Conservation (phyloP, 805 yeast genomes). For the Nakazawaea populi region DNA sequence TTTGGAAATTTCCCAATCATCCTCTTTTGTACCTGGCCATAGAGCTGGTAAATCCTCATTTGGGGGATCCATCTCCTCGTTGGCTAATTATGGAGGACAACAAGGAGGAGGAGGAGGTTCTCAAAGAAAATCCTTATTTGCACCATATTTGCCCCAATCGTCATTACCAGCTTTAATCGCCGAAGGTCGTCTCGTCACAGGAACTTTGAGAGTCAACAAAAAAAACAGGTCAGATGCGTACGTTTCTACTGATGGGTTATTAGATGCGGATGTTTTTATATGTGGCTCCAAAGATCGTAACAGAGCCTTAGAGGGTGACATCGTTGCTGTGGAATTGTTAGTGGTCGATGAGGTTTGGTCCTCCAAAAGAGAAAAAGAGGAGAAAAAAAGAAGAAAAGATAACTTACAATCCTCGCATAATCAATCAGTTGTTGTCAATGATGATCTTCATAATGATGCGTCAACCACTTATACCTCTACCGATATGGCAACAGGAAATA, state of each 20-base stretch:
- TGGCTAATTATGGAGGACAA: constrained; percentile 29
- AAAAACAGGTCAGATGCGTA: constrained; percentile 97
- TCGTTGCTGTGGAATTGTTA: constrained; percentile 91
- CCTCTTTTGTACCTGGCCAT: constrained; percentile 71
- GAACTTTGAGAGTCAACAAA: constrained; percentile 88
- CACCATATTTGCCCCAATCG: constrained; percentile 93
- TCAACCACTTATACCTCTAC: constrained; percentile 40
- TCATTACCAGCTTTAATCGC: constrained; percentile 82
- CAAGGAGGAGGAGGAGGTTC: constrained; percentile 15
- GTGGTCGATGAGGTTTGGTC: constrained; percentile 98
- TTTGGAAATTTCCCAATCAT: background rate
- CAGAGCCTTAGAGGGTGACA: constrained; percentile 94
- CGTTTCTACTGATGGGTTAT: constrained; percentile 92
- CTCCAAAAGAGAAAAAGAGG: constrained; percentile 93
- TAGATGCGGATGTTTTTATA: constrained; percentile 95
- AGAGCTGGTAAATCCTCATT: constrained; percentile 62
- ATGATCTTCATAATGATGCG: constrained; percentile 79
- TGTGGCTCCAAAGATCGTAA: constrained; percentile 98
- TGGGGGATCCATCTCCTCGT: constrained; percentile 56
- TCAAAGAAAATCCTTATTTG: constrained; percentile 75
- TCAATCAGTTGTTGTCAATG: constrained; percentile 36
- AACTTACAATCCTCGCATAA: constrained; percentile 32
- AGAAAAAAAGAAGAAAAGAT: constrained; percentile 87
- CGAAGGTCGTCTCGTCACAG: constrained; percentile 90
- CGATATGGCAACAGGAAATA: constrained; percentile 20